Conservation (phyloP, 139 green algal genomes). For the Chara braunii region DNA sequence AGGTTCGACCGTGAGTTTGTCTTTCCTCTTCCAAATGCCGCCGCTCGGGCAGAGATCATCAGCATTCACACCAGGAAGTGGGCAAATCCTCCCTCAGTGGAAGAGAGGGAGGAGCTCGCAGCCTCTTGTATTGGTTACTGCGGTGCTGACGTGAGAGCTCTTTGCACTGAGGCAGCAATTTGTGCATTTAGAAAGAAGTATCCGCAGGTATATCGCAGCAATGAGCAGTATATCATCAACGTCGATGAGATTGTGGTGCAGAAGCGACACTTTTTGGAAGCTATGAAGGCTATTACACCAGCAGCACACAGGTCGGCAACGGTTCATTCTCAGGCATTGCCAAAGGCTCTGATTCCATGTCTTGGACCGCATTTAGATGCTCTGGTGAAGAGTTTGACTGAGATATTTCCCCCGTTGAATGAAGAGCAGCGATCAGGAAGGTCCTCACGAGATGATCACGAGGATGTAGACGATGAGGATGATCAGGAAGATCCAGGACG, state of each 20-base stretch:
- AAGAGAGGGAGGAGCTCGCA: constrained; percentile 59
- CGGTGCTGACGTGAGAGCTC: constrained; percentile 86
- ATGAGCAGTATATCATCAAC: constrained; percentile 55
- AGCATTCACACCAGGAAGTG: constrained; percentile 82
- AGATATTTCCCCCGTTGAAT: constrained; percentile 54
- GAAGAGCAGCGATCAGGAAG: constrained; percentile 1
- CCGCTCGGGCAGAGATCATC: constrained; percentile 71
- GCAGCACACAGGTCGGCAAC: constrained; percentile 58
- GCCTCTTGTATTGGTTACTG: constrained; percentile 72
- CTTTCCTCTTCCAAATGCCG: constrained; percentile 59
- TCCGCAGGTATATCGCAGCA: constrained; percentile 47
- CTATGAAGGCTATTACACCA: constrained; percentile 67
- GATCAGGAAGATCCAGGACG: neutral
- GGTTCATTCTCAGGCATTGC: constrained; percentile 54
- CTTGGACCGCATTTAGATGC: neutral
- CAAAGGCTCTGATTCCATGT: constrained; percentile 12
- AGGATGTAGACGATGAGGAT: constrained; percentile 30
- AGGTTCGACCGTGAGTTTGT: constrained; percentile 71
- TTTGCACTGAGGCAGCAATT: constrained; percentile 86
- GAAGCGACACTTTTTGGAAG: constrained; percentile 69
- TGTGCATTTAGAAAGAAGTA: constrained; percentile 74
- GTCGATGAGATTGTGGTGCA: constrained; percentile 51
- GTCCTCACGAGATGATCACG: constrained; percentile 1
- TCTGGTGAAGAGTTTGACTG: constrained; percentile 31
- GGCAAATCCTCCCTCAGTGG: constrained; percentile 48